Conservation (phyloP, 805 yeast genomes). For the Monosporozyma servazzii region DNA sequence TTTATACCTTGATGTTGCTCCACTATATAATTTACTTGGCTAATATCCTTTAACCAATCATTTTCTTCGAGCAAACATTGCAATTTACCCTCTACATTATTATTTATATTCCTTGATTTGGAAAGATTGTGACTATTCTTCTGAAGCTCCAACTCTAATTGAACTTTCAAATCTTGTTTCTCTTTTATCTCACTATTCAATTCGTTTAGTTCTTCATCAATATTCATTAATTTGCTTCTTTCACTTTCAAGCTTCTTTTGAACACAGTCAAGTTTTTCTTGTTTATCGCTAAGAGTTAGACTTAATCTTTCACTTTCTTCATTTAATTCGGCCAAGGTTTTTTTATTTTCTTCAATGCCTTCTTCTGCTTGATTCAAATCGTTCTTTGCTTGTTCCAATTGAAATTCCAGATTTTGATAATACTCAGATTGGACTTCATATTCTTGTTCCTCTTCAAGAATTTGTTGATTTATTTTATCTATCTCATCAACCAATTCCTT, state of each 20-base stretch:
- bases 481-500: conserved; percentile 52
- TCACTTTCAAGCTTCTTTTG: conserved; percentile 31
- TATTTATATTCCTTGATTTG: conserved; percentile 34
- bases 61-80: conserved; percentile 43
- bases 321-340: conserved; percentile 31
- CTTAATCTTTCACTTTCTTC: conserved; percentile 24
- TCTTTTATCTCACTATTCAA: conserved; percentile 39
- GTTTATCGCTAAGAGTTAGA: conserved; percentile 16
- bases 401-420: conserved; percentile 59
- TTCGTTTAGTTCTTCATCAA: conserved; percentile 69
- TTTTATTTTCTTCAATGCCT: conserved; percentile 32
- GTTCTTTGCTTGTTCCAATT: conserved; percentile 52
- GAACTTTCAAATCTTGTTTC: conserved; percentile 34
- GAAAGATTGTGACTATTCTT: conserved; percentile 47
- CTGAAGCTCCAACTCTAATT: conserved; percentile 44
- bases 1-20: conserved; percentile 55
- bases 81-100: conserved; percentile 32
- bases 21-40: conserved; percentile 45
- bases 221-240: conserved; percentile 49
- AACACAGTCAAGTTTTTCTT: conserved; percentile 19
- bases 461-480: conserved; percentile 30
- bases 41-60: conserved; percentile 67
- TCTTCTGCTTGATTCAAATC: conserved; percentile 45
- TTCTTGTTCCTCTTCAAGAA: conserved; percentile 30
- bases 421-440: conserved; percentile 41